Conservation (phyloP, 2,329 filamentous ascomycete genomes). For the Monosporascus sp. region DNA sequence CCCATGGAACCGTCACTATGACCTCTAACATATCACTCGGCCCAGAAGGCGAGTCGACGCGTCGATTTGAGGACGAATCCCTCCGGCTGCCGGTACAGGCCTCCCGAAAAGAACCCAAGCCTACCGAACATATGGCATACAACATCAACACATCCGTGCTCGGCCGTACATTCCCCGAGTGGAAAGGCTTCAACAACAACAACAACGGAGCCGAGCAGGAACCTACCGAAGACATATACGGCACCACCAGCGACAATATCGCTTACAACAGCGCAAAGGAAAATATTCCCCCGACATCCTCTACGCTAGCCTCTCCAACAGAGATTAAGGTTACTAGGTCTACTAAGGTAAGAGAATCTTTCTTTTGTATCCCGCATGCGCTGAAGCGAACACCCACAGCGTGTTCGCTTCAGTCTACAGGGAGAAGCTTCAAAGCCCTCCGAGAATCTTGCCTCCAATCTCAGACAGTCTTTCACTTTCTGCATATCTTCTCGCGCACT, state of each 20-base stretch:
- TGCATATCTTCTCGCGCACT: not conserved
- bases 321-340: not conserved
- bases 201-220: conserved; percentile 12
- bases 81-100: conserved; percentile 17
- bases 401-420: not conserved
- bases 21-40: conserved; percentile 50
- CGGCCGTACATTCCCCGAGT: conserved; percentile 48
- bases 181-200: conserved; percentile 25
- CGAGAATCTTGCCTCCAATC: not conserved
- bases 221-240: conserved; percentile 28
- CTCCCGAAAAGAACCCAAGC: conserved; percentile 9
- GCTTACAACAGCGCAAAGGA: conserved; percentile 37
- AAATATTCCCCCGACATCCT: conserved; percentile 36
- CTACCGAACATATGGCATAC: conserved; percentile 15
- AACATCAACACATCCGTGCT: conserved; percentile 33
- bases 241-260: conserved; percentile 14
- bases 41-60: conserved; percentile 50
- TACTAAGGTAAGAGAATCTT: not conserved
- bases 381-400: not conserved
- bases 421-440: not conserved
- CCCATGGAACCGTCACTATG: conserved; percentile 51
- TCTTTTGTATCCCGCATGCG: not conserved
- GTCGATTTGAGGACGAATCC: conserved; percentile 44
- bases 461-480: not conserved
- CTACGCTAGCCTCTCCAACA: not conserved